Evolutionary conservation across 2,329 filamentous ascomycete species (phyloP).

Genomic region (Calycina herbarum): DNA sequence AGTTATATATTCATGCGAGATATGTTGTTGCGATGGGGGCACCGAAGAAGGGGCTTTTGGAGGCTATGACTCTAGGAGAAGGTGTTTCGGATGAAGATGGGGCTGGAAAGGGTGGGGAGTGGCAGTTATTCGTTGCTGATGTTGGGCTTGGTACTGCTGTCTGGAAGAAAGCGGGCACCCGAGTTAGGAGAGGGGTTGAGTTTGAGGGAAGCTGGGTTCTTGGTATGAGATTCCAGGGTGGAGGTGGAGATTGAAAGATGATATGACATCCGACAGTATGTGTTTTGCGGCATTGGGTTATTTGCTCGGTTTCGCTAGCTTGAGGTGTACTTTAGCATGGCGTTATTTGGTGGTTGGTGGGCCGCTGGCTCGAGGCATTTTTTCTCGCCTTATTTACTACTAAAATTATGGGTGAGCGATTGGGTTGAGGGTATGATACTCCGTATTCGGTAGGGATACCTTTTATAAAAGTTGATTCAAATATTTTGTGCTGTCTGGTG

Average conservation of each 20-base stretch:
- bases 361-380: not conserved
- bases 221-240: slow-evolving; percentile 51
- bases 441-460: not conserved
- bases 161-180: slow-evolving; percentile 81
- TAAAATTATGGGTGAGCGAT: not conserved
- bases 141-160: slow-evolving; percentile 80
- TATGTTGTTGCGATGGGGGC: slow-evolving; percentile 84
- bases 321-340: slow-evolving; percentile 6
- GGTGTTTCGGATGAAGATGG: slow-evolving; percentile 36
- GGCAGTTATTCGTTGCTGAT: slow-evolving; percentile 83
- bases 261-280: not conserved
- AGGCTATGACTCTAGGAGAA: slow-evolving; percentile 55
- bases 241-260: slow-evolving; percentile 15
- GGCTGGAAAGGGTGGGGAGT: slow-evolving; percentile 44
- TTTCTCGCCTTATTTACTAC: not conserved
- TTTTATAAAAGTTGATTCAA: slow-evolving; percentile 1
- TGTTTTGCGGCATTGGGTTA: not conserved
- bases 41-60: slow-evolving; percentile 80
- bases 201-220: slow-evolving; percentile 88
- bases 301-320: not conserved
- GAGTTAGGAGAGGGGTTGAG: slow-evolving; percentile 79
- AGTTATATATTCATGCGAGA: slow-evolving; percentile 77
- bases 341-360: not conserved
- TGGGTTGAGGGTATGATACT: slow-evolving; percentile 3
- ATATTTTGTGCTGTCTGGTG: no score